Base-by-base conservation (phyloP, 139 green algal species). In the Volvox reticuliferus region DNA sequence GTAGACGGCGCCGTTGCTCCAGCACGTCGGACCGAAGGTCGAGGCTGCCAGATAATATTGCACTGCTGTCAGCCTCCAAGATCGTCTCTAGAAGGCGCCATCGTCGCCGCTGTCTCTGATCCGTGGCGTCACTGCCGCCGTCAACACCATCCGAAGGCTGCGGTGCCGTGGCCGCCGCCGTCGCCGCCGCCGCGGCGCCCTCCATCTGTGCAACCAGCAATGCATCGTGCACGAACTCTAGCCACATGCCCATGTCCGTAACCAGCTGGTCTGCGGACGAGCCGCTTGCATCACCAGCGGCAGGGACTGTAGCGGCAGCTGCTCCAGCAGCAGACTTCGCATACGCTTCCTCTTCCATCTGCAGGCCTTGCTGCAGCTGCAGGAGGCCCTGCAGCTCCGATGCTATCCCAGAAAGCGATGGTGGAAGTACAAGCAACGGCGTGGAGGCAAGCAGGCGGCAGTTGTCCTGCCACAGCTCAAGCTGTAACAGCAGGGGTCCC, bases 401-500 rank as follows among this genome's bases (percentile, higher is more conserved):
- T 22, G 62, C 61, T 33, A 87, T 21, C 14, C 22, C 62, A 16
- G 62, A 67, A 32, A 73, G 17, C 28, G 16, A n/a, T 19, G 82
- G 17, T 30, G 82, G 82, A 62, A 87, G 62, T 22, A 87, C 30
- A n/a, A 87, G 32, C 82, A 87, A 22, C 61, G 82, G 62, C 20
- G 77, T 87, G 30, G 55, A 32, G 20, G 62, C 82, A 9, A 87
- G 0, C 82, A 87, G 9, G 2, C 82, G 82, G 2, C 36, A 9
- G 62, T 33, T 44, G 13, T 86, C 82, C 9, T 32, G 32, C 82
- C 82, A 87, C 30, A 87, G n/a, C 82, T 87, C 82, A 9, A 87
- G 5, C 32, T 87, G 82, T 21, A 87, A 63, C 62, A 77, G 32
- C 30, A 77, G 32, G 62, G 82, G 62, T 1, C 82, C n/a, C 30